Conservation (phyloP, 345 rosid species). For the Euclidium syriacum region DNA sequence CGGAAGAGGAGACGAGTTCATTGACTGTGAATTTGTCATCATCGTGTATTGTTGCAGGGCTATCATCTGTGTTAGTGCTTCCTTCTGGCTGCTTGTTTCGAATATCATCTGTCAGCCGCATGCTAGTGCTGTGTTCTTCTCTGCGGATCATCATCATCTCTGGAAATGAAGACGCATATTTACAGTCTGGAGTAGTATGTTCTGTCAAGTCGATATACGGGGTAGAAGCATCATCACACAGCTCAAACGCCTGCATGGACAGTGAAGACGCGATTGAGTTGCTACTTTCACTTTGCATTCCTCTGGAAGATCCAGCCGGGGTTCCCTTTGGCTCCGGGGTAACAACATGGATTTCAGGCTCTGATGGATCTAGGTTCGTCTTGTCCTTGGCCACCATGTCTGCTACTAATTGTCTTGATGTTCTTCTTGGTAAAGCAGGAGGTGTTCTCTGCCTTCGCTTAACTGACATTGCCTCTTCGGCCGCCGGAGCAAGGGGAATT, state of each 20-base stretch:
- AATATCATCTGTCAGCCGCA: slow-evolving; percentile 33
- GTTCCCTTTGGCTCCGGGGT: slow-evolving; percentile 37
- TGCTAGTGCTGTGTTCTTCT: slow-evolving; percentile 28
- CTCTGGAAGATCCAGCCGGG: slow-evolving; percentile 42
- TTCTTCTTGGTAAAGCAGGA: slow-evolving; percentile 51
- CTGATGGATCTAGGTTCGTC: slow-evolving; percentile 37
- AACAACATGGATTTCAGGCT: slow-evolving; percentile 36
- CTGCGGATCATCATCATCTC: slow-evolving; percentile 32
- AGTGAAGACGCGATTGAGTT: slow-evolving; percentile 71
- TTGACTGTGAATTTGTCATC: slow-evolving; percentile 70
- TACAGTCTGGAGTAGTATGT: slow-evolving; percentile 31
- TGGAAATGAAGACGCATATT: slow-evolving; percentile 35
- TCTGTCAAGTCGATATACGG: slow-evolving; percentile 53
- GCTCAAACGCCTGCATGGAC: slow-evolving; percentile 75
- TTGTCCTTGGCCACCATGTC: slow-evolving; percentile 32
- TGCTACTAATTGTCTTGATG: slow-evolving; percentile 46
- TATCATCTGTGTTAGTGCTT: slow-evolving; percentile 34
- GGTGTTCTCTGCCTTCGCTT: slow-evolving; percentile 83
- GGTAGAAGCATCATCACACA: slow-evolving; percentile 72
- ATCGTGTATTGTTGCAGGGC: slow-evolving; percentile 31
- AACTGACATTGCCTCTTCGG: slow-evolving; percentile 47
- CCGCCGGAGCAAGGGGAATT: slow-evolving; percentile 41
- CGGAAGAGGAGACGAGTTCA: slow-evolving; percentile 50
- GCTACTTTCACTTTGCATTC: slow-evolving; percentile 63
- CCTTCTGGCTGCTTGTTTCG: slow-evolving; percentile 38